A percentile compares a stretch with the other conserved stretches of the same genome.
Evolutionary conservation across 192 early-diverging fungal genomes (phyloP).

Genomic region (Allomyces javanicus): DNA sequence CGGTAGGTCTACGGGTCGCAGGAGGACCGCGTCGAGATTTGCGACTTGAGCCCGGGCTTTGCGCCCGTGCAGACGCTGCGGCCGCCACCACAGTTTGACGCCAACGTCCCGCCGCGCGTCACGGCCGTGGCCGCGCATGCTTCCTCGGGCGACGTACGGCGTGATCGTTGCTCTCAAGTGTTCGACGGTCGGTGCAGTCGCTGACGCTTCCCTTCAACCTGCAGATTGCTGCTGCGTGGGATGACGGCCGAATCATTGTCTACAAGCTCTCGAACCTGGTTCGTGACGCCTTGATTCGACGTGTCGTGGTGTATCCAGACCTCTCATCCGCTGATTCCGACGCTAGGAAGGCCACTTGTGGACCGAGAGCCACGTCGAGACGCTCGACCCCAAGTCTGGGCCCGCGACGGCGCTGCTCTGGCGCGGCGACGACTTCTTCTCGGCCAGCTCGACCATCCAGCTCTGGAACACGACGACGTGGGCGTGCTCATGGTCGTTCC

Average conservation of each 20-base stretch:
- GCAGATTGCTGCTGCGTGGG: not conserved
- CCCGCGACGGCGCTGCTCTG: not conserved
- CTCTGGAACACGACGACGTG: not conserved
- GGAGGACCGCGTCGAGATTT: no score
- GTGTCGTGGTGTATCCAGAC: not conserved
- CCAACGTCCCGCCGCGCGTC: not conserved
- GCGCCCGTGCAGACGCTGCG: not conserved
- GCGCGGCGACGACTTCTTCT: not conserved
- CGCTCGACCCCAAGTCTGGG: no score
- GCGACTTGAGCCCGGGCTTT: no score
- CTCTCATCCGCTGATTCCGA: not conserved
- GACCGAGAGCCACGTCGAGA: not conserved
- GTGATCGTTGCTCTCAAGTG: not conserved
- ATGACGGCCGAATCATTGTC: not conserved
- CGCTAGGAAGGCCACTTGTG: no score
- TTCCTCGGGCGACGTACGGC: not conserved
- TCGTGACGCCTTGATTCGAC: not conserved
- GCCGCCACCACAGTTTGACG: not conserved
- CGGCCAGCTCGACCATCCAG: not conserved
- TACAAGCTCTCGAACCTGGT: not conserved
- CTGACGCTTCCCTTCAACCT: not conserved
- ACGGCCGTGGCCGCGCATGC: not conserved
- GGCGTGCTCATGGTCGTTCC: not conserved
- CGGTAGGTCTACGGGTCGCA: no score
- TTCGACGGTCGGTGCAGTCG: not conserved